These are phyloP conservation scores for Nakataea oryzae DNA, from an alignment of 2,329 filamentous ascomycete species.

Conservation along the genomic window DNA sequence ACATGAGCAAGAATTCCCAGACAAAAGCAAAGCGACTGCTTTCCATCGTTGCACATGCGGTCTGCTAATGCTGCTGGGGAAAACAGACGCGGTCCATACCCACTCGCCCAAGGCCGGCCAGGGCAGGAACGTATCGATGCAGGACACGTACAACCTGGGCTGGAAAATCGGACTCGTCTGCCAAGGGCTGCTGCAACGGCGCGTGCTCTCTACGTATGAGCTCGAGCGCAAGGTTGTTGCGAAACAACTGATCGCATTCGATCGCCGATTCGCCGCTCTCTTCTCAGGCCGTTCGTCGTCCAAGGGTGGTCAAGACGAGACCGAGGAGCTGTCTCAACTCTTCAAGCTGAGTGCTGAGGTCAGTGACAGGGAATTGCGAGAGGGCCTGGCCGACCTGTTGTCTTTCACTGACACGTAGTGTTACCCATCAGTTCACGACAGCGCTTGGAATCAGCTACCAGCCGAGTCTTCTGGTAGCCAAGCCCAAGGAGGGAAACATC, in stretches of 20 bases:
- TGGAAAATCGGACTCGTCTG: constrained; percentile 31
- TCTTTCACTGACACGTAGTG: not conserved
- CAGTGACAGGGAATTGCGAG: not conserved
- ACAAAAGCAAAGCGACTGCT: not conserved
- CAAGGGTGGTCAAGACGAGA: constrained; percentile 44
- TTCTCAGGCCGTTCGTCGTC: constrained; percentile 40
- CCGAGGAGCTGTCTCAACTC: constrained; percentile 31
- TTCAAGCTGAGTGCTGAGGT: constrained; percentile 6
- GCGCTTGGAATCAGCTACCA: constrained; percentile 3
- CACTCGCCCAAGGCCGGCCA: constrained; percentile 42
- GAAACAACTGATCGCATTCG: constrained; percentile 46
- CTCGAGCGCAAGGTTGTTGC: constrained; percentile 42
- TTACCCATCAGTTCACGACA: constrained; percentile 6
- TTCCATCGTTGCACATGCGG: not conserved
- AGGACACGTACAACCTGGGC: constrained; percentile 38
- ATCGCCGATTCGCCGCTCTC: constrained; percentile 34
- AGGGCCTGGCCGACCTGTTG: constrained; percentile 1
- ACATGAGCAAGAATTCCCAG: not conserved
- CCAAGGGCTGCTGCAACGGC: constrained; percentile 19
- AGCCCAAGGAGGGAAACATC: constrained; percentile 1
- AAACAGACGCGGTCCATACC: constrained; percentile 33
- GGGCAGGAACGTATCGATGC: constrained; percentile 53
- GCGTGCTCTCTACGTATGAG: constrained; percentile 29
- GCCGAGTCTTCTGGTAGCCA: constrained; percentile 4
- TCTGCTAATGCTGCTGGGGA: not conserved